Evolutionary conservation across 805 yeast species (phyloP).

Genomic region (Hanseniaspora lindneri): DNA sequence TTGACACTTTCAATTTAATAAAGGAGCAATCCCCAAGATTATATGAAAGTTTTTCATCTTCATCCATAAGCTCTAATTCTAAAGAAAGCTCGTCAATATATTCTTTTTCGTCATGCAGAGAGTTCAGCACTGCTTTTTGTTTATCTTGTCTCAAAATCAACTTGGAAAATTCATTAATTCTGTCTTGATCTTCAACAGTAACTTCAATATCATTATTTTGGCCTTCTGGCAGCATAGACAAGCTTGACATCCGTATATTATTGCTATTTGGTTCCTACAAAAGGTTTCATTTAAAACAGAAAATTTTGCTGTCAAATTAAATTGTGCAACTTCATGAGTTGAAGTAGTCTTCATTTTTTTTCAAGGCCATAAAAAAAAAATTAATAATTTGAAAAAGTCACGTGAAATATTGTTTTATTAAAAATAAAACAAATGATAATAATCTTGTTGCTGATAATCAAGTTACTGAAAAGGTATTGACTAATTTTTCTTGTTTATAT

Average conservation of each 20-base stretch:
- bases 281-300: too few relatives aligned
- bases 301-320: too few relatives aligned
- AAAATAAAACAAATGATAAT: too few relatives aligned
- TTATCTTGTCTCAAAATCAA: constrained; percentile 60
- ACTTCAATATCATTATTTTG: constrained; percentile 33
- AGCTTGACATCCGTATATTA: constrained; percentile 5
- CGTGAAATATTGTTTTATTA: too few relatives aligned
- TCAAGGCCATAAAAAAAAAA: too few relatives aligned
- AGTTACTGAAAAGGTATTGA: too few relatives aligned
- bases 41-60: constrained; percentile 59
- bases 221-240: constrained; percentile 34
- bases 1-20: constrained; percentile 52
- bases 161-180: constrained; percentile 79
- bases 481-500: too few relatives aligned
- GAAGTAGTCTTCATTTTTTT: too few relatives aligned
- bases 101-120: constrained; percentile 60
- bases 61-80: constrained; percentile 78
- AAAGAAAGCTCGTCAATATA: constrained; percentile 73
- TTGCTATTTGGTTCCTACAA: neutral
- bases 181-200: constrained; percentile 62
- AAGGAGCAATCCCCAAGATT: constrained; percentile 58
- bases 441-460: too few relatives aligned
- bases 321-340: too few relatives aligned
- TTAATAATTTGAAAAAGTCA: too few relatives aligned
- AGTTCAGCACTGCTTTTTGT: constrained; percentile 38